Evolutionary conservation across 2,329 filamentous ascomycete species (phyloP).

Genomic region (Talaromyces sp.): DNA sequence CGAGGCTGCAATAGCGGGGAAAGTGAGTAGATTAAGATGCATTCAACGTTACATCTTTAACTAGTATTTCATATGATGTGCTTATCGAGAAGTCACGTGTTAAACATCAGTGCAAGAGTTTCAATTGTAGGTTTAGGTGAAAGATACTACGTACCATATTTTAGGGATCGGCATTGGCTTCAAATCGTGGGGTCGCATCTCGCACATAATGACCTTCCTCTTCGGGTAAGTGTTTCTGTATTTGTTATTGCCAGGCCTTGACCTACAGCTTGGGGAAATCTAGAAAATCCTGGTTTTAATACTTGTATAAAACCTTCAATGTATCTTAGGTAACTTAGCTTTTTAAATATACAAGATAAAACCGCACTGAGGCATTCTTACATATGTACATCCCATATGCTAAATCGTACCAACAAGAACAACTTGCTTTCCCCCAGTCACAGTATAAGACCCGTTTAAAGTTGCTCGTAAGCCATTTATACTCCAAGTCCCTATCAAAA

Average conservation of each 20-base stretch:
- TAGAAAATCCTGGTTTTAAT: no score
- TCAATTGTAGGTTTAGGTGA: neutral
- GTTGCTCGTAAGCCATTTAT: neutral
- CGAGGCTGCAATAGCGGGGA: neutral
- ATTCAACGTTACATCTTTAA: neutral
- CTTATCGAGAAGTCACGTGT: no score
- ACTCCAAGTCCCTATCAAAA: neutral
- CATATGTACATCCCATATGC: neutral
- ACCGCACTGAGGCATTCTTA: neutral
- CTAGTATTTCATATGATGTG: neutral
- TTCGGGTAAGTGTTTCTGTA: neutral
- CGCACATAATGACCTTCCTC: neutral
- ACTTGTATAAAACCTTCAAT: neutral
- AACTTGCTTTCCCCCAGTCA: neutral
- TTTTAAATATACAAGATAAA: no score
- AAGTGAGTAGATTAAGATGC: neutral
- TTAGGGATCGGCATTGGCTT: neutral
- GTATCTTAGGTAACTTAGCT: neutral
- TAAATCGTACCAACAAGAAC: neutral
- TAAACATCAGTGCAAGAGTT: neutral
- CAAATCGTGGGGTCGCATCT: neutral
- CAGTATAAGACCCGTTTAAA: neutral
- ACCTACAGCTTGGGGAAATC: neutral
- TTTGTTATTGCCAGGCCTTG: neutral
- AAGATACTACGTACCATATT: neutral